Evolutionary conservation across 1,284 basidiomycete species (phyloP), one percentile per base, ranked within the genome.

Genomic region (Sanghuangporus baumii): DNA sequence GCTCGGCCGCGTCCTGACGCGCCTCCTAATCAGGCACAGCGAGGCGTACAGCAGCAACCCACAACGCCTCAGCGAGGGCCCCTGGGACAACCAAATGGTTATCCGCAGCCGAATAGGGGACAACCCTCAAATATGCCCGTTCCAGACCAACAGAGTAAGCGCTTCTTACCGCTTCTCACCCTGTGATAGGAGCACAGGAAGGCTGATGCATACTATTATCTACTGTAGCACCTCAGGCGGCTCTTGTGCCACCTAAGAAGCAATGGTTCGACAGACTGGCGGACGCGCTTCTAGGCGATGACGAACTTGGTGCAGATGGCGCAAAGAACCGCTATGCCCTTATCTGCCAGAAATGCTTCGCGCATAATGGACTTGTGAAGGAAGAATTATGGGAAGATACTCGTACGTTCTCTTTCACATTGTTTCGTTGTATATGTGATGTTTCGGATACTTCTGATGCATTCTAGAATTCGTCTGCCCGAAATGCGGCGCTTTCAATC

Each of bases 341-440:
- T 61, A 97, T 99, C 48, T 99, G 96, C 74, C 86, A 88, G 64
- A 88, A 89, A 68, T 99, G 96, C 73, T 96, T 94, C 71, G 78
- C 86, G 14, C 96, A 99, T 75, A 99, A 99, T 70, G 96, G 96
- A 0, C 81, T 99, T 8, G 92, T 96, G 3, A 89, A 91, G 65
- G 91, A 94, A 73, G 88, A 86, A 64, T 84, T 93, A 74, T 97
- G 93, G 86, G 89, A 94, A 69, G 88, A 93, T 66, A 86, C 93
- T 59, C 93, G 96, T 97, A 70, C 75, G 94, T 86, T 37, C 14
- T 16, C 59, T 14, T 64, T 43, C 40, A 37, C 16, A 60, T 38
- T 57, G 20, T 55, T 60, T 3, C 60, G 40, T 20, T 40, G 40
- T 58, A 60, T n/a, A 57, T 54, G 34, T 61, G 58, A 51, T 8